Evolutionary conservation across 345 rosid genomes (phyloP), one percentile per base, ranked within the genome.

Genomic region (Lepidium africanum): DNA sequence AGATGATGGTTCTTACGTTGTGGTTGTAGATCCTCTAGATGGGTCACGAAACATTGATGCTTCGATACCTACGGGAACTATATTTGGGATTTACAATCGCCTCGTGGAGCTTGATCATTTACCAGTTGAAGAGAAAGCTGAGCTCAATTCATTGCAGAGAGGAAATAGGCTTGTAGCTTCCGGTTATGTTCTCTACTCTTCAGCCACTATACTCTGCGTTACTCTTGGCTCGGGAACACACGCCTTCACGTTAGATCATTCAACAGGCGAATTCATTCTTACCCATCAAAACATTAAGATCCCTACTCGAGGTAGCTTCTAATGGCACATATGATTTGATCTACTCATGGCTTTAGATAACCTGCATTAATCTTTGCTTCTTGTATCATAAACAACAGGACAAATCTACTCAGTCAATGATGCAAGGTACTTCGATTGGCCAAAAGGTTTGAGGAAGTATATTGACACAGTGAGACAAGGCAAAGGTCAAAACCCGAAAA

Each of bases 371-470:
- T 10, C 21, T 14, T 46, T 49, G 40, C 38, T 67, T 36, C 10
- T 7, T 59, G 30, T 63, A 27, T 50, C 3, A 42, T 51, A 37
- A 42, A 41, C 45, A 50, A 49, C 88, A 92, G 96, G 96, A 41
- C 93, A 92, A 82, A 92, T 90, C 11, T 92, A 89, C 65, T 92
- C 98, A 25, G 96, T 92, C 41, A 89, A 92, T 47, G 98, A 92
- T 75, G 97, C 98, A 0, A 73, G 96, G 36, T 92, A 90, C 73
- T 92, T 87, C 36, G 98, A 92, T 69, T 92, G 98, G 98, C 96
- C 98, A 10, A 84, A 86, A 76, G 96, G 96, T 48, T 71, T 92
- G 21, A 89, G 87, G 82, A 78, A 23, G 64, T 92, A 87, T 64
- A 92, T 92, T 43, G 96, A 92, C 72, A 82, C 88, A 21, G 82